Percentiles rank a stretch among this genome's conserved stretches.
Evolutionary conservation across 75 land plant genomes (phyloP).

Genomic region (Pinus albicaulis): DNA sequence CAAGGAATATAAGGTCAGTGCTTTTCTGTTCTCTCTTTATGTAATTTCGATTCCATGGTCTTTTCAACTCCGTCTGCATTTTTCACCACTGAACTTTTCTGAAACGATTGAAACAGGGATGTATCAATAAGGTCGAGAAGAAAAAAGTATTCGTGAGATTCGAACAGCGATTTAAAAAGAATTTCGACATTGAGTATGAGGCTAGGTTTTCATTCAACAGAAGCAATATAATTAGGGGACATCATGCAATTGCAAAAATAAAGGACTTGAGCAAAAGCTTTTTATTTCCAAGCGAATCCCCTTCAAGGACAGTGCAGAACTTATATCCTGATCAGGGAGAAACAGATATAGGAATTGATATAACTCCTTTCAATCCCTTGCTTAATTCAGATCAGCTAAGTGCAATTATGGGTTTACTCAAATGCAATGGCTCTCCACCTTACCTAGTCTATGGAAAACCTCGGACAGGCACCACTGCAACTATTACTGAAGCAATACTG

Average conservation of each 20-base stretch:
- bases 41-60: background rate
- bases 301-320: slow-evolving; percentile 11
- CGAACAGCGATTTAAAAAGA: slow-evolving; percentile 30
- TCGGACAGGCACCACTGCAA: slow-evolving; percentile 89
- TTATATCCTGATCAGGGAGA: background rate
- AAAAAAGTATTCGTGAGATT: slow-evolving; percentile 68
- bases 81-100: background rate
- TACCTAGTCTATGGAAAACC: slow-evolving; percentile 90
- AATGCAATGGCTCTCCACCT: slow-evolving; percentile 78
- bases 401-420: slow-evolving; percentile 67
- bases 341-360: no score
- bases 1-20: slow-evolving; percentile 49
- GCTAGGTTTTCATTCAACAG: slow-evolving; percentile 65
- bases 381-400: slow-evolving; percentile 71
- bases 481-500: slow-evolving; percentile 82
- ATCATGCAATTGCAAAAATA: slow-evolving; percentile 63
- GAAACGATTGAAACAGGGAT: slow-evolving; percentile 46
- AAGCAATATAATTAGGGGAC: slow-evolving; percentile 56
- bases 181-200: slow-evolving; percentile 25
- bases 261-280: slow-evolving; percentile 24
- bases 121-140: slow-evolving; percentile 67
- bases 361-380: slow-evolving; percentile 38
- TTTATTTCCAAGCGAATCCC: slow-evolving; percentile 50
- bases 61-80: no score
- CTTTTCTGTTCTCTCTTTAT: no score